phyloP scores from a whole-genome alignment of 2,329 filamentous ascomycete species.

The Fusarium brachygibbosum region DNA sequence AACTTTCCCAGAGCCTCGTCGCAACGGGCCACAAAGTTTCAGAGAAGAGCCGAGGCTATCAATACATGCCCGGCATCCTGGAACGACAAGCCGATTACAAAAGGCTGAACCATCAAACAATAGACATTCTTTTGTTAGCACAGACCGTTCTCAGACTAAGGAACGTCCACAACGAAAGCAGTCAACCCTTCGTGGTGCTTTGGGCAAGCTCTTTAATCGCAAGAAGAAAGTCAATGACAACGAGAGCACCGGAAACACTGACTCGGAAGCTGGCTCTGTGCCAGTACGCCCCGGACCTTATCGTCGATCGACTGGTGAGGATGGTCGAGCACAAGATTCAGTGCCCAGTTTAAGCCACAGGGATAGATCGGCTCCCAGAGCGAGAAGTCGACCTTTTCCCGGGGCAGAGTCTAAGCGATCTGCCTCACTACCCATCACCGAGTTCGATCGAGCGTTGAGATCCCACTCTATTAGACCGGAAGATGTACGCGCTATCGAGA shows the following conservation, averaged over 20 bases:
- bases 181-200: slow-evolving; percentile 67
- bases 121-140: slow-evolving; percentile 64
- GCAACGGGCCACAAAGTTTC: slow-evolving; percentile 21
- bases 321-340: slow-evolving; percentile 30
- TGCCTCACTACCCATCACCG: slow-evolving; percentile 70
- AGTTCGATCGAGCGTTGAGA: slow-evolving; percentile 71
- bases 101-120: slow-evolving; percentile 55
- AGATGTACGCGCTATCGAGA: slow-evolving; percentile 67
- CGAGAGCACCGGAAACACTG: slow-evolving; percentile 43
- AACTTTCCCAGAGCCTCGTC: slow-evolving; percentile 35
- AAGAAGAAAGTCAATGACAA: slow-evolving; percentile 61
- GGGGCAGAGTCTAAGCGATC: slow-evolving; percentile 65
- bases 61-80: slow-evolving; percentile 23
- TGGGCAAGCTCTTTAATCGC: slow-evolving; percentile 71
- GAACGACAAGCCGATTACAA: slow-evolving; percentile 33
- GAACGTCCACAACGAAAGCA: slow-evolving; percentile 66
- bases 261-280: slow-evolving; percentile 42
- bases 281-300: slow-evolving; percentile 46
- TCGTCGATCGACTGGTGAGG: slow-evolving; percentile 38
- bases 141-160: slow-evolving; percentile 38
- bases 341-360: slow-evolving; percentile 32
- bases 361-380: slow-evolving; percentile 51
- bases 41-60: slow-evolving; percentile 32
- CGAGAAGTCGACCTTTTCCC: slow-evolving; percentile 57
- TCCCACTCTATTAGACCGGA: slow-evolving; percentile 72